phyloP scores from a whole-genome alignment of 208 protist species.

The Acanthamoeba healyi region DNA sequence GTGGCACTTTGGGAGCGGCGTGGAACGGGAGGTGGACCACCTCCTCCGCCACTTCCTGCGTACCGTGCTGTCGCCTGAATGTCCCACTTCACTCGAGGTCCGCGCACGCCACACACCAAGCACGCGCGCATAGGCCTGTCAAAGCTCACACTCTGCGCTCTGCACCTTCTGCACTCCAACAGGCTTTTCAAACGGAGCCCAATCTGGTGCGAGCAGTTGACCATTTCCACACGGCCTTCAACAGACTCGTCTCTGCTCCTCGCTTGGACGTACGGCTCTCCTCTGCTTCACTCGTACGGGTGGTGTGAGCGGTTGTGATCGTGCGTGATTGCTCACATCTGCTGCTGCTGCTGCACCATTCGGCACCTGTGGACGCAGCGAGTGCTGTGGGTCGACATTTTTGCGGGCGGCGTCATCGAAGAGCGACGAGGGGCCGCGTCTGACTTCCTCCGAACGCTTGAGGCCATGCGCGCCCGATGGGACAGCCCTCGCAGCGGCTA shows the following conservation, averaged over 20 bases:
- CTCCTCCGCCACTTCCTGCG: constrained; percentile 25
- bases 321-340: not conserved
- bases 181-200: not conserved
- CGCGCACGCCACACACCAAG: not conserved
- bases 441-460: constrained; percentile 2
- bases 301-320: not conserved
- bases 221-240: constrained; percentile 18
- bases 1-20: constrained; percentile 37
- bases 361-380: not conserved
- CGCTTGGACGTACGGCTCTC: not conserved
- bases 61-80: not conserved
- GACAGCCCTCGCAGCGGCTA: constrained; percentile 40
- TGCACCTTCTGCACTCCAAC: not conserved
- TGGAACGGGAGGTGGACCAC: constrained; percentile 46
- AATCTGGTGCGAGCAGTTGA: not conserved
- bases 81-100: constrained; percentile 7
- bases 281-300: not conserved
- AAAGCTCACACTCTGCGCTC: not conserved
- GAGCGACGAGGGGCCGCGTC: constrained; percentile 10
- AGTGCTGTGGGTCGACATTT: constrained; percentile 12
- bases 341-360: no score
- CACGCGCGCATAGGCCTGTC: no score
- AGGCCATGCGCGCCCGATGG: constrained; percentile 21
- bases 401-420: not conserved
- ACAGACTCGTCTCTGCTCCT: not conserved